phyloP scores from a whole-genome alignment of 2,329 filamentous ascomycete genomes.

The Hymenotorrendiella dingleyae region DNA sequence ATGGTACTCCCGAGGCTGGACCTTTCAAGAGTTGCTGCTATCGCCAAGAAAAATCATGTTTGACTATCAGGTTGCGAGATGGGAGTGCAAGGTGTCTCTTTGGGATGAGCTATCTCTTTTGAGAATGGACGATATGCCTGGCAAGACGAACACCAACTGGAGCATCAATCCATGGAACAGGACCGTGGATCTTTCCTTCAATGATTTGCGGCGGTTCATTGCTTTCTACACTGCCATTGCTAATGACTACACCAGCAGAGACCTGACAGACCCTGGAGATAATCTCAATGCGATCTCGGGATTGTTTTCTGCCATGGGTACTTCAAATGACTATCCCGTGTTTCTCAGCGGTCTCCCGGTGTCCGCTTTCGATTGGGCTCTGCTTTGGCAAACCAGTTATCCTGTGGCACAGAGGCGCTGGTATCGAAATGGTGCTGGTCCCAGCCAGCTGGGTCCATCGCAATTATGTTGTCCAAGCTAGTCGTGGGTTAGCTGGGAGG shows the following conservation, averaged over 20 bases:
- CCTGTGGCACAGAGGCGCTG: not conserved
- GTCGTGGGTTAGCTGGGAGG: slow-evolving; percentile 2
- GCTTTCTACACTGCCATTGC: not conserved
- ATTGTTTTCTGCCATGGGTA: not conserved
- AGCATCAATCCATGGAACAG: no score
- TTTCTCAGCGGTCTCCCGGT: not conserved
- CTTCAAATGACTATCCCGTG: not conserved
- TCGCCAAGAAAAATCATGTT: slow-evolving; percentile 4
- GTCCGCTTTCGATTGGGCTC: not conserved
- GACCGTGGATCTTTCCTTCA: no score
- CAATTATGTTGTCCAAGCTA: no score
- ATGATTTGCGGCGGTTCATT: no score
- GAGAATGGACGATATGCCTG: no score
- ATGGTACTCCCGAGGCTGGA: slow-evolving; percentile 3
- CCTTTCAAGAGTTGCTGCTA: slow-evolving; percentile 4
- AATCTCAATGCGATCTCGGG: not conserved
- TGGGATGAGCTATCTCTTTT: not conserved
- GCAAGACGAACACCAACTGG: no score
- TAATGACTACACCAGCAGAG: not conserved
- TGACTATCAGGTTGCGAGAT: not conserved
- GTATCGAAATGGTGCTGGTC: no score
- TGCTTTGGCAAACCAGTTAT: not conserved
- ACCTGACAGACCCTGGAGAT: not conserved
- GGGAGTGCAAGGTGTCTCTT: not conserved
- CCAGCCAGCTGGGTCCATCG: no score